A percentile compares a stretch with the other conserved stretches of the same genome.
Conservation (phyloP, 75 land plant species). For the Pseudotsuga menziesii region DNA sequence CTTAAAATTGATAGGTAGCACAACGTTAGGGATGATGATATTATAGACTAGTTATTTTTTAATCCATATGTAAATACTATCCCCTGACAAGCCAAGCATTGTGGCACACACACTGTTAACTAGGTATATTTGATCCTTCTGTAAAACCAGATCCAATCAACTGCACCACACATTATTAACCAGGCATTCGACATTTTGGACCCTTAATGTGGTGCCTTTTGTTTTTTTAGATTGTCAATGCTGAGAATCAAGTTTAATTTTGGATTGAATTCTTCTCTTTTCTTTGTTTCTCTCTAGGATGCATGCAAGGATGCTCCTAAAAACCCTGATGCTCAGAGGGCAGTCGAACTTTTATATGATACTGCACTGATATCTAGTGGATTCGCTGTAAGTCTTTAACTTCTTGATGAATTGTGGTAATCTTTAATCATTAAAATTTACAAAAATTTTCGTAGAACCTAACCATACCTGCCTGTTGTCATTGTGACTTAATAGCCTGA, state of each 20-base stretch:
- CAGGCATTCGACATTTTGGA: not conserved
- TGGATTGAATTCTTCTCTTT: not conserved
- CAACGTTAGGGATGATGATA: no score
- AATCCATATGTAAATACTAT: no score
- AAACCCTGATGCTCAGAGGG: slow-evolving; percentile 64
- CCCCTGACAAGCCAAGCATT: no score
- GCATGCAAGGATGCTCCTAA: slow-evolving; percentile 76
- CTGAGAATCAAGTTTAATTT: not conserved
- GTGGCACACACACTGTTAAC: no score
- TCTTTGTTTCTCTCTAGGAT: slow-evolving; percentile 38
- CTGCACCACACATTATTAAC: no score
- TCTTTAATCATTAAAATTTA: not conserved
- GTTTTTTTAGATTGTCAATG: not conserved
- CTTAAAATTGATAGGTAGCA: no score
- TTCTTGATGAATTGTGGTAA: not conserved
- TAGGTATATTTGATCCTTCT: no score
- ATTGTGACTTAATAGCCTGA: slow-evolving; percentile 69
- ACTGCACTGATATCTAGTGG: slow-evolving; percentile 97
- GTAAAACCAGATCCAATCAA: no score
- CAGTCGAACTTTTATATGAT: slow-evolving; percentile 79
- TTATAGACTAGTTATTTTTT: no score
- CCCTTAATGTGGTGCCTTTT: not conserved
- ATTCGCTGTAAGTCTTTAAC: slow-evolving; percentile 58
- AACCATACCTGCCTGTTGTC: not conserved
- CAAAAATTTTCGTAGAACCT: not conserved